Conservation (phyloP, 2,329 filamentous ascomycete species). For the Talaromyces atroroseus region DNA sequence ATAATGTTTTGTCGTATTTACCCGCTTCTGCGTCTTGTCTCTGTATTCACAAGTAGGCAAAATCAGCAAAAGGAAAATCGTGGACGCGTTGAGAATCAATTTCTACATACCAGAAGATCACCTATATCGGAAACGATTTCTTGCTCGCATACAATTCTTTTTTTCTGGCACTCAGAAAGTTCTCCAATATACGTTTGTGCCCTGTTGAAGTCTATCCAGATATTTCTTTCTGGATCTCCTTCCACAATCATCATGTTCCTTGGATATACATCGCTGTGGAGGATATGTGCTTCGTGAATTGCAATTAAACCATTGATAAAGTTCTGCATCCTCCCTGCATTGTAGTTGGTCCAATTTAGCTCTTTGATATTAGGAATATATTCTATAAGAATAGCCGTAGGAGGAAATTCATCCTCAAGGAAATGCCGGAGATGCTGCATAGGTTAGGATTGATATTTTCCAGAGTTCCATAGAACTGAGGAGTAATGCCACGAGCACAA, state of each 20-base stretch:
- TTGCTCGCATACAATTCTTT: background rate
- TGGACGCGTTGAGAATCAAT: too few species aligned
- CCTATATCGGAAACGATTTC: too few species aligned
- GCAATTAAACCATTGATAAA: background rate
- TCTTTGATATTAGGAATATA: slow-evolving; percentile 15
- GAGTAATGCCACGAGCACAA: background rate
- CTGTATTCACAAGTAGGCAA: too few species aligned
- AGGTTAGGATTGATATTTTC: background rate
- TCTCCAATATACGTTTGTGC: background rate
- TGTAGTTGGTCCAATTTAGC: slow-evolving; percentile 9
- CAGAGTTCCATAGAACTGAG: background rate
- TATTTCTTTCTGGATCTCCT: background rate
- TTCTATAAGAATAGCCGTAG: slow-evolving; percentile 17
- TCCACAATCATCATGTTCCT: background rate
- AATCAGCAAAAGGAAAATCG: too few species aligned
- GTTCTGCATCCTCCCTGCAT: slow-evolving; percentile 9
- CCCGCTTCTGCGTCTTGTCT: too few species aligned
- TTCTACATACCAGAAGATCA: too few species aligned
- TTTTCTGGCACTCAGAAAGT: background rate
- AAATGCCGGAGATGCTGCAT: slow-evolving; percentile 7
- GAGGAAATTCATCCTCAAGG: slow-evolving; percentile 14
- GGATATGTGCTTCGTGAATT: background rate
- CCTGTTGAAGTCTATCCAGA: background rate
- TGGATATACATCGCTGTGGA: background rate
- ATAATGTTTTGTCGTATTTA: too few species aligned